Evolutionary conservation across 306 rosid genomes (phyloP).

Genomic region (Arachis stenosperma): DNA sequence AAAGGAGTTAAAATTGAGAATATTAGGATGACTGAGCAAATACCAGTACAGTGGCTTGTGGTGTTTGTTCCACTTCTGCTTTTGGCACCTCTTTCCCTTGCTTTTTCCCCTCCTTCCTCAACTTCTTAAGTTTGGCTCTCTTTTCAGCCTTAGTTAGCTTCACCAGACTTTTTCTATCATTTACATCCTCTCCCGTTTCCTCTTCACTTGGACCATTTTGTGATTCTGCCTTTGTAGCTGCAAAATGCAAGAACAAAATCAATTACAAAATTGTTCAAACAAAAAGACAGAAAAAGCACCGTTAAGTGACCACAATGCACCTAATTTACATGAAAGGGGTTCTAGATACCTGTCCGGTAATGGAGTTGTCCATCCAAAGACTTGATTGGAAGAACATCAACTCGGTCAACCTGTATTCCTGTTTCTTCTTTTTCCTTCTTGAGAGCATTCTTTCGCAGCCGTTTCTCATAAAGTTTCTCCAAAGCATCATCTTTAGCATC

Average conservation of each 20-base stretch:
- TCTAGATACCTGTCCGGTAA: conserved; percentile 61
- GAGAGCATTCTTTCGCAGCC: conserved; percentile 59
- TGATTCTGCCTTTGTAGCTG: conserved; percentile 55
- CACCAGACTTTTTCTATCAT: conserved; percentile 50
- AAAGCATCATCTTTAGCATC: conserved; percentile 83
- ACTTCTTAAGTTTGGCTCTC: conserved; percentile 83
- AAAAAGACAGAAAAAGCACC: conserved; percentile 1
- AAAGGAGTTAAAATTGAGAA: conserved; percentile 22
- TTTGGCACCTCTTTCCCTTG: conserved; percentile 63
- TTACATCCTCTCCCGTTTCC: conserved; percentile 52
- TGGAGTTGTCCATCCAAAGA: conserved; percentile 72
- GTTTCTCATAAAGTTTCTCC: conserved; percentile 87
- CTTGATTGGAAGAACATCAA: conserved; percentile 91
- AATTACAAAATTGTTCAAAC: conserved; percentile 15
- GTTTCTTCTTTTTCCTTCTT: conserved; percentile 64
- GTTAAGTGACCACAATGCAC: conserved; percentile 25
- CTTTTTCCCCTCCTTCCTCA: conserved; percentile 70
- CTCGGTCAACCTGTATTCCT: conserved; percentile 72
- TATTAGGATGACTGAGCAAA: conserved; percentile 23
- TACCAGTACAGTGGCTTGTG: conserved; percentile 91
- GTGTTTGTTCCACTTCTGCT: conserved; percentile 57
- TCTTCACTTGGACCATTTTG: conserved; percentile 48
- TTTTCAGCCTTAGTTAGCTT: conserved; percentile 81
- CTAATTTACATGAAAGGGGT: neutral
- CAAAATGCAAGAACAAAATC: conserved; percentile 26